phyloP scores from a whole-genome alignment of 306 rosid genomes.

The Lathyrus oleraceus region DNA sequence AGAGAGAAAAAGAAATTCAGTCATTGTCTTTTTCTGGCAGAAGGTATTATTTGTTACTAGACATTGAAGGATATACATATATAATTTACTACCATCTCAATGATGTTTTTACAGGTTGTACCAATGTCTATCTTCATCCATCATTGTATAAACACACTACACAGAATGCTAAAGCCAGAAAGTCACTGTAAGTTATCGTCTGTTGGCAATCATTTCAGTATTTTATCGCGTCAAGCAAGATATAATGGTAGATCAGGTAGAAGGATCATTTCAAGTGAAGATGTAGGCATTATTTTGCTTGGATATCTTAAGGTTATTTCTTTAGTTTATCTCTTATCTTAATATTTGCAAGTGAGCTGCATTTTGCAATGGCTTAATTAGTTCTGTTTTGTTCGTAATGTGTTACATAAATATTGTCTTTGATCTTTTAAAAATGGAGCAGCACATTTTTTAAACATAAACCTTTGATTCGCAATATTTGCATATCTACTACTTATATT shows the following conservation, averaged over 20 bases:
- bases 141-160: constrained; percentile 51
- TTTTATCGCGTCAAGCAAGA: constrained; percentile 49
- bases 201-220: constrained; percentile 41
- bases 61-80: constrained; percentile 20
- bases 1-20: background rate
- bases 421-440: constrained; percentile 5
- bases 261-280: constrained; percentile 62
- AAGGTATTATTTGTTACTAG: constrained; percentile 15
- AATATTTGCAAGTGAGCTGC: constrained; percentile 21
- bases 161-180: constrained; percentile 43
- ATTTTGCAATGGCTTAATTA: constrained; percentile 16
- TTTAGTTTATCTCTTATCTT: constrained; percentile 29
- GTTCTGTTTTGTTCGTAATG: constrained; percentile 15
- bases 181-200: constrained; percentile 35
- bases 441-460: background rate
- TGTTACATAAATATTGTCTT: constrained; percentile 1
- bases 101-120: constrained; percentile 54
- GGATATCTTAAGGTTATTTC: constrained; percentile 72
- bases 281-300: constrained; percentile 64
- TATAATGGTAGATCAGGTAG: constrained; percentile 46
- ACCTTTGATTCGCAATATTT: background rate
- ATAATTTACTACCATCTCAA: background rate
- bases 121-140: constrained; percentile 54
- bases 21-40: constrained; percentile 4
- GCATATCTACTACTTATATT: constrained; percentile 19